Base-by-base conservation (phyloP, 2,329 filamentous ascomycete genomes). In the Xylaria sp. region DNA sequence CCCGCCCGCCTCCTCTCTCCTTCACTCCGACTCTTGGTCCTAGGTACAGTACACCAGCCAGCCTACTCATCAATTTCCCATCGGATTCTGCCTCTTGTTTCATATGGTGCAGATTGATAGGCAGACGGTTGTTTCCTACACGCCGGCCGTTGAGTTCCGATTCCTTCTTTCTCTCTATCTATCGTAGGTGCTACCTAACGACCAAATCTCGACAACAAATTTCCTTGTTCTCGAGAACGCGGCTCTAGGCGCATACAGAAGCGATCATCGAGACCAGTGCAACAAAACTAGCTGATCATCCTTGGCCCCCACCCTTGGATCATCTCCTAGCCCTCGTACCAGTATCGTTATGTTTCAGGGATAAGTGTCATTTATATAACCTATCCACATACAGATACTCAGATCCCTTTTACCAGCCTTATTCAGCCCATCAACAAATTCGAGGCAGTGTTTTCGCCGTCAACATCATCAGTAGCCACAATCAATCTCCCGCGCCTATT, bases 221-320 rank as follows among this genome's bases (percentile, higher is more conserved):
- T 51, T 53, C n/a, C 39, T 14, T 8, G 39, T 48, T 8, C 30
- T 54, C 57, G 36, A 39, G 24, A 59, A 53, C 21, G 36, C 21
- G 14, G 19, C 59, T 42, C 59, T 45, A 56, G 48, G 59, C 59
- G 32, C 42, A 66, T 58, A 39, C 63, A 58, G 55, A 51, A 60
- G 63, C 54, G 63, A 68, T 66, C 67, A 59, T 65, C 60, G 34
- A 57, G 47, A 54, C 67, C 51, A 59, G 48, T 61, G 56, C 65
- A 48, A 50, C 59, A 55, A 54, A 19, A 59, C 21, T 53, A 56
- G 42, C 59, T 57, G 51, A 58, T 51, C 53, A 55, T 67, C 60
- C 57, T 64, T 48, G 47, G 65, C 68, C 68, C 68, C 68, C 68
- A 65, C 61, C 47, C 54, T 63, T 51, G 27, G 58, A 39, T 48